Evolutionary conservation across 208 protist species (phyloP), one percentile per base, ranked within the genome.

Genomic region (Crithidia expoeki): DNA sequence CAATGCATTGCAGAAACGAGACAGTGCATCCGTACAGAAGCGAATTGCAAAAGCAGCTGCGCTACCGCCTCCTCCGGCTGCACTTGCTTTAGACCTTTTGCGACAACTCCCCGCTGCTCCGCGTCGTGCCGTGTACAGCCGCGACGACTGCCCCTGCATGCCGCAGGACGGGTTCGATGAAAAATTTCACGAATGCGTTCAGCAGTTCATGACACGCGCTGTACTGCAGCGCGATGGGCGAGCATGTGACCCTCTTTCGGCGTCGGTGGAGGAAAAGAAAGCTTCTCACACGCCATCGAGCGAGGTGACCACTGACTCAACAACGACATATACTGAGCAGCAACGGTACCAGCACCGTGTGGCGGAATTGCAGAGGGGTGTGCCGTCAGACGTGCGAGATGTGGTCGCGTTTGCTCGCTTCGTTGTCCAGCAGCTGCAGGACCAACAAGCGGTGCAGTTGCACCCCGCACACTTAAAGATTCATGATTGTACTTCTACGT

Each of bases 121-220:
- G n/a, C 74, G 76, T 0, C 74, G 74, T 23, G 87, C 75, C 4
- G 78, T 90, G 30, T 87, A 93, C 74, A 78, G 86, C 60, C 72
- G 73, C 32, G 59, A 58, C 46, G 50, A 46, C 34, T 90, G 84
- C 53, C 88, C 87, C 10, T 84, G 83, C 36, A 30, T 57, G 17
- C 47, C 21, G 17, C 42, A 44, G 23, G 79, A 85, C 27, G 87
- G 86, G 12, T 88, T 92, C 72, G 72, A 56, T 17, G 56, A 73
- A 30, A 19, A 38, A 7, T 74, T 81, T 49, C 71, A 76, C 53
- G 32, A 60, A 11, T 52, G 57, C 5, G 72, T 87, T 6, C 85
- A 90, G 62, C 23, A 59, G 23, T 44, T 58, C 58, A 74, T 84
- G 72, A 90, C 81, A n/a, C 49, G 63, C 9, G 68, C 61, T 0